Conservation (phyloP, 768 basidiomycete genomes). For the Vararia minispora region DNA sequence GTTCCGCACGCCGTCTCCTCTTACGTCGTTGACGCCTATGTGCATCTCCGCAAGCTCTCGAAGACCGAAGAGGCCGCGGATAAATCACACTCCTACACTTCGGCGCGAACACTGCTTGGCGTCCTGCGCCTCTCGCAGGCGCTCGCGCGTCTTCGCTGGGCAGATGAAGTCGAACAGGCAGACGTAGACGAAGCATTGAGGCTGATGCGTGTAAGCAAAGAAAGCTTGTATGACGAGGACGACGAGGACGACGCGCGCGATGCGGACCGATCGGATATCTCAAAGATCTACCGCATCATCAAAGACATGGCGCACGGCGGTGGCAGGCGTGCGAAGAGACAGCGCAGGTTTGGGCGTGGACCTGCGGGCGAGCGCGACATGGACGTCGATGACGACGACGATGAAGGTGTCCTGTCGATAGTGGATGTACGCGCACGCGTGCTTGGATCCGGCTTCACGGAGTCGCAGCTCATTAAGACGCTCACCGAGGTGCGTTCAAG, state of each 20-base stretch:
- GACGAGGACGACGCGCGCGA: conserved; percentile 41
- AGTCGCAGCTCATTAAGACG: conserved; percentile 80
- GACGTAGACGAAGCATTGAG: conserved; percentile 97
- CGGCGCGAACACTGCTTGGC: conserved; percentile 90
- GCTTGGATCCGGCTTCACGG: conserved; percentile 80
- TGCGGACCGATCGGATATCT: conserved; percentile 66
- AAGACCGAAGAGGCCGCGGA: conserved; percentile 85
- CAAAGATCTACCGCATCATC: conserved; percentile 85
- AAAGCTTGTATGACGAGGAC: conserved; percentile 72
- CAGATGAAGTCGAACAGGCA: conserved; percentile 63
- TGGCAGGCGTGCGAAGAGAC: conserved; percentile 34
- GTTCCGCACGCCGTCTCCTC: conserved; percentile 82
- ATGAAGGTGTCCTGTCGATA: conserved; percentile 61
- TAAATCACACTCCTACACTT: conserved; percentile 89
- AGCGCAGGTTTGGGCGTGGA: conserved; percentile 41
- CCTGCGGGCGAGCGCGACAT: conserved; percentile 64
- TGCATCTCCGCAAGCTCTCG: conserved; percentile 84
- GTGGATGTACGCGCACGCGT: conserved; percentile 83
- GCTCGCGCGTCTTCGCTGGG: conserved; percentile 82
- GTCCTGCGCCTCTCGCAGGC: conserved; percentile 92
- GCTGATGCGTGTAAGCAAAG: conserved; percentile 95
- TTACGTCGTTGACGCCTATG: conserved; percentile 93
- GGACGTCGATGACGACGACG: conserved; percentile 56
- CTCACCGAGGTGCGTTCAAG: conserved; percentile 53
- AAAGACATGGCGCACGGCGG: conserved; percentile 61